These are phyloP conservation scores for Sarocladium oryzae DNA, from an alignment of 2,329 filamentous ascomycete genomes.

Conservation along the genomic window DNA sequence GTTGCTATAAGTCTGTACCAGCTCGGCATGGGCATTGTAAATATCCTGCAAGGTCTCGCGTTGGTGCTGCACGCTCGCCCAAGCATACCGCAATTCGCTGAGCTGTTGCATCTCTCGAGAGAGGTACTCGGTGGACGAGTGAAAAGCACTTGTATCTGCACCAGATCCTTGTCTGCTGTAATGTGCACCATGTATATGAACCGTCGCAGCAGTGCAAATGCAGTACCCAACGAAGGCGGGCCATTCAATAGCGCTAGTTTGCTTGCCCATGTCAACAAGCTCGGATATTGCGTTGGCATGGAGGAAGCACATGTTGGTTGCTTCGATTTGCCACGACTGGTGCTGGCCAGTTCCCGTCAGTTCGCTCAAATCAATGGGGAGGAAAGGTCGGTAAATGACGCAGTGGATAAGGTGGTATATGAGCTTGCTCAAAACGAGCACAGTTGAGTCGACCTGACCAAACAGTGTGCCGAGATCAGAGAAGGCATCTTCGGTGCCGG, in stretches of 20 bases:
- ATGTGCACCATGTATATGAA: slow-evolving; percentile 80
- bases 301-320: slow-evolving; percentile 78
- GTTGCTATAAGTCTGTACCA: slow-evolving; percentile 65
- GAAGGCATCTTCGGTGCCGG: slow-evolving; percentile 73
- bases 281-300: slow-evolving; percentile 86
- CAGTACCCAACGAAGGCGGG: slow-evolving; percentile 83
- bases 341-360: slow-evolving; percentile 75
- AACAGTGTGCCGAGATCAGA: slow-evolving; percentile 70
- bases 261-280: slow-evolving; percentile 70
- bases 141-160: slow-evolving; percentile 56
- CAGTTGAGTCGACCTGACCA: slow-evolving; percentile 69
- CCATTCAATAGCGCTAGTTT: slow-evolving; percentile 72
- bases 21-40: slow-evolving; percentile 69
- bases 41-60: slow-evolving; percentile 71
- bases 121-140: slow-evolving; percentile 60
- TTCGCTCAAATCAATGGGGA: slow-evolving; percentile 78
- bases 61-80: slow-evolving; percentile 75
- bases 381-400: slow-evolving; percentile 77
- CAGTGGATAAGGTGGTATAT: slow-evolving; percentile 85
- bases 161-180: slow-evolving; percentile 52
- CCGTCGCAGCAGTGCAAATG: slow-evolving; percentile 78
- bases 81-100: slow-evolving; percentile 65
- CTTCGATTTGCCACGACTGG: slow-evolving; percentile 89
- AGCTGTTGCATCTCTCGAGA: slow-evolving; percentile 75
- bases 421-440: slow-evolving; percentile 74